Base-by-base conservation (phyloP, 2,329 filamentous ascomycete species). In the Onygenales sp. region DNA sequence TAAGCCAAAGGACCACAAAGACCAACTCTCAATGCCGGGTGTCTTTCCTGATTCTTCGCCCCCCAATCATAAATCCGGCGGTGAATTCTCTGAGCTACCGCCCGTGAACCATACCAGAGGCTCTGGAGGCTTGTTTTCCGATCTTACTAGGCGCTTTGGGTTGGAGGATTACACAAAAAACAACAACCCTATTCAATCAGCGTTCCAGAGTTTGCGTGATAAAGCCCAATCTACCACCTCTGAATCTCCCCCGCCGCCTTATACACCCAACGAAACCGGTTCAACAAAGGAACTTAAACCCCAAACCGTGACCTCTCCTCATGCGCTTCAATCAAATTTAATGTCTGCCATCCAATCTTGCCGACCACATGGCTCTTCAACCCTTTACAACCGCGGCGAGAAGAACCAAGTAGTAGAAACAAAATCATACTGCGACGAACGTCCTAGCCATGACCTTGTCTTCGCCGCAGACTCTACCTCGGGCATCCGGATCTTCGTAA, bases 351-450 rank as follows among this genome's bases (percentile, higher is more conserved):
- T 95, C 65, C 80, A 86, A 60, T 82, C 89, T 7, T 89, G 87
- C 21, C 82, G 89, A 39, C 78, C 89, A 1, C 85, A 91, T 67
- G 85, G 87, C 58, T 89, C 87, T 1, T 78, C 82, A 13, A 74
- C 76, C 9, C 71, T 95, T n/a, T 92, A 88, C 70, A 83, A 81
- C 3, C 81, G 82, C 21, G 89, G 89, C 0, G 74, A 81, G 51
- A 85, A 86, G 38, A 84, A 82, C 57, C 74, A 84, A 50, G 84
- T 95, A 59, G 86, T 86, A 64, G 90, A 95, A 68, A 86, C 89
- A 60, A 81, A 85, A 41, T 86, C 87, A 0, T 95, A 95, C 71
- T 96, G 91, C 68, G 91, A 96, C 72, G 79, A 82, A 60, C 85
- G 76, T 27, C 82, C 86, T 2, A 83, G 82, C 1, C 82, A 90